Evolutionary conservation across 345 rosid species (phyloP).

Genomic region (Brassica nigra): DNA sequence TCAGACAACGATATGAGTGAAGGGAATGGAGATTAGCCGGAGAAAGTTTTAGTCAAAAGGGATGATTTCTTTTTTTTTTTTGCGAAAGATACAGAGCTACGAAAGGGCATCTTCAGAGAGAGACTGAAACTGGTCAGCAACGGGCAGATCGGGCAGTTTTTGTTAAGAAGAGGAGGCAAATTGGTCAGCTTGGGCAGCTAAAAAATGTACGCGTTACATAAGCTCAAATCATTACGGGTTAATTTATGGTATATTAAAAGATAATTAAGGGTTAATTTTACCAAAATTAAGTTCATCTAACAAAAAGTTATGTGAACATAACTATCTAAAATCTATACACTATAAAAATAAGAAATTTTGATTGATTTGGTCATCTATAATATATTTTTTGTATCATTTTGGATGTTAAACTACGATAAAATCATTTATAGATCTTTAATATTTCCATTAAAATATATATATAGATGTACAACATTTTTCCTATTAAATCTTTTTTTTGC

Average conservation of each 20-base stretch:
- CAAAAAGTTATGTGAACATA: not conserved
- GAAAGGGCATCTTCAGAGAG: constrained; percentile 34
- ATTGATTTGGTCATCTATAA: constrained; percentile 9
- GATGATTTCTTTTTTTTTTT: constrained; percentile 17
- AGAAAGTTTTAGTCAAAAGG: constrained; percentile 55
- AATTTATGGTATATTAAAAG: no score
- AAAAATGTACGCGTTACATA: constrained; percentile 16
- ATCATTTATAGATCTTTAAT: no score
- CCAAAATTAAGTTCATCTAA: not conserved
- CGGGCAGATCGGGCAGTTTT: constrained; percentile 71
- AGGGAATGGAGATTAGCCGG: constrained; percentile 19
- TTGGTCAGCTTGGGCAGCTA: constrained; percentile 61
- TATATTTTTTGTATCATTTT: no score
- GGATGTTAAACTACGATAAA: no score
- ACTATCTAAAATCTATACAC: not conserved
- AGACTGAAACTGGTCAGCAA: constrained; percentile 53
- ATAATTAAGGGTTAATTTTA: not conserved
- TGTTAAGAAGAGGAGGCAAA: constrained; percentile 40
- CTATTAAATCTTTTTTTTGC: no score
- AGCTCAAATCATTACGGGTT: not conserved
- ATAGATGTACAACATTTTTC: no score
- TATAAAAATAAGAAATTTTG: not conserved
- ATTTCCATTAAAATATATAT: no score
- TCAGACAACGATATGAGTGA: constrained; percentile 15
- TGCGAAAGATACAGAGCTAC: constrained; percentile 28